Evolutionary conservation across 1,284 basidiomycete genomes (phyloP), one percentile per base, ranked within the genome.

Genomic region (Bondarzewia mesenterica): DNA sequence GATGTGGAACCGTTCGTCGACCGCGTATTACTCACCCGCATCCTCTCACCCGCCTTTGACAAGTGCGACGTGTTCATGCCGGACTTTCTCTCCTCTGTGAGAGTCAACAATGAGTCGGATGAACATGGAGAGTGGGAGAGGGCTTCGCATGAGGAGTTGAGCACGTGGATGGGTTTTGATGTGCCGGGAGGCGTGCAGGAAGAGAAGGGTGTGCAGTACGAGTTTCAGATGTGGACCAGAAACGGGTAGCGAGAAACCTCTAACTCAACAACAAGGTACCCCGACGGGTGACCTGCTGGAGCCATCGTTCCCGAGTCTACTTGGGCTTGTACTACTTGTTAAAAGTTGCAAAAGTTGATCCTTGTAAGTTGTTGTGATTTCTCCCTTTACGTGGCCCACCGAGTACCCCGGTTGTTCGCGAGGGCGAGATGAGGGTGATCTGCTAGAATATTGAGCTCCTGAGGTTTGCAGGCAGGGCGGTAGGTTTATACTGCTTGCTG

Each of bases 191-290:
- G 89, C 2, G 70, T 79, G 57, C 82, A 89, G 62, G 78, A 81
- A 60, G 92, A 95, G 66, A 86, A 86, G 51, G 89, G 82, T 10
- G 73, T 90, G 43, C 71, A 76, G 58, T 95, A 94, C 64, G 85
- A 89, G 67, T 95, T 85, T 65, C 89, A 96, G 72, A 92, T 95
- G 90, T 95, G 93, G 93, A 73, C 80, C 45, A 69, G 80, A 38
- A 55, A 54, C 15, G 44, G 15, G 16, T 16, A 27, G 35, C 6
- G n/a, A 12, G 29, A 32, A n/a, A n/a, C 29, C n/a, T 10, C 12
- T 32, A 6, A 32, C n/a, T 32, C 29, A 12, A 32, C n/a, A n/a
- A n/a, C n/a, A n/a, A n/a, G n/a, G n/a, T n/a, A n/a, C n/a, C n/a
- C n/a, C n/a, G n/a, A n/a, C n/a, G n/a, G n/a, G n/a, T n/a, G n/a